Evolutionary conservation across 2,329 filamentous ascomycete genomes (phyloP), one percentile per base, ranked within the genome.

Genomic region (Aspergillus sp.): DNA sequence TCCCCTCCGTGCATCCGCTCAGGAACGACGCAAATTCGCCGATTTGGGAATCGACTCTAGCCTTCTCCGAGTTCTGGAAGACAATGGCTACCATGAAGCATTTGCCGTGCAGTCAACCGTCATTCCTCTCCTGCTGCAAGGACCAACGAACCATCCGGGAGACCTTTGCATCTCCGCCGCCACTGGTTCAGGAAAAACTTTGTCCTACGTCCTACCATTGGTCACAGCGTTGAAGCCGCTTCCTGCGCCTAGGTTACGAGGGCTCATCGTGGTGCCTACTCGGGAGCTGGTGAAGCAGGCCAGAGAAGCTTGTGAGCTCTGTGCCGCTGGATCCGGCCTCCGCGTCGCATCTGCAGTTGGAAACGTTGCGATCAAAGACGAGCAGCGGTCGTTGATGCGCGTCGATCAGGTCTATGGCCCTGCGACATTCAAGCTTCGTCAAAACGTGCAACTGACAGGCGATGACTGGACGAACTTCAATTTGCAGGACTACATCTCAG

Each of bases 131-230:
- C 83, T 99, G 5, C 81, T 96, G 4, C 88, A 86, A 21, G 85
- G 84, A 0, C 82, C 84, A 45, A 81, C 84, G 58, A 80, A 84
- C 38, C 83, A 87, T 38, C 79, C 85, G 1, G 90, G 91, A 5
- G 95, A 99, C 74, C 77, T 99, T 4, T 89, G 96, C 48, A 89
- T 99, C 2, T 95, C 92, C 7, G 95, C 96, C 0, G 91, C 94
- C 1, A 99, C 95, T 0, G 95, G 95, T 8, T 98, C 95, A 0
- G 95, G 95, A 59, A 99, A 99, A 74, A 99, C 95, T 0, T 77
- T 99, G 15, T 90, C 94, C 0, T 99, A 99, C 70, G 86, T 94
- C 0, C 80, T 99, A 2, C 95, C 95, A 0, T 87, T 99, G 60
- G 84, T 96, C 4, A 87, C 92, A 49, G 88, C 89, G 54, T 80